Conservation (phyloP, 2,329 filamentous ascomycete species). For the Scopulariopsis brevicaulis region DNA sequence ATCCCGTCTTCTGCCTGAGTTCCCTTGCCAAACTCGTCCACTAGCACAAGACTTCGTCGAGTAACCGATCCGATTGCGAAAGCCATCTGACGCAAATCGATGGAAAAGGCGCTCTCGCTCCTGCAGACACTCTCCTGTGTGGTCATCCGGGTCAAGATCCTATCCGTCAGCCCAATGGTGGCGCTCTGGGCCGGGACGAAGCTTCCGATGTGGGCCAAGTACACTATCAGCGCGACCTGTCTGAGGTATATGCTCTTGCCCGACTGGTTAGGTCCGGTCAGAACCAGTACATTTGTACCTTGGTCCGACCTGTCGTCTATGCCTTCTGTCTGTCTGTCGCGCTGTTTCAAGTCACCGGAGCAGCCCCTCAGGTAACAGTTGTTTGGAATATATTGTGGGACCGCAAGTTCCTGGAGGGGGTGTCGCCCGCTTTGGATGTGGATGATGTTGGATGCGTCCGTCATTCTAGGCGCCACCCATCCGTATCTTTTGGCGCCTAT, state of each 20-base stretch:
- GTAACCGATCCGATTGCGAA: conserved; percentile 67
- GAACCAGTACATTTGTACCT: conserved; percentile 51
- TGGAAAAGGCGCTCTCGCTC: conserved; percentile 53
- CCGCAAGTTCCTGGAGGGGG: conserved; percentile 73
- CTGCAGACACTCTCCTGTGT: conserved; percentile 54
- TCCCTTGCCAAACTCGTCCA: conserved; percentile 80
- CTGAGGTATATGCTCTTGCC: conserved; percentile 96
- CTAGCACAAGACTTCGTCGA: conserved; percentile 65
- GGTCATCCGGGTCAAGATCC: conserved; percentile 76
- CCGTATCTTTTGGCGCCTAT: conserved; percentile 65
- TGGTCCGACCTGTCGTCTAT: conserved; percentile 21
- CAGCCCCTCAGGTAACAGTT: conserved; percentile 58
- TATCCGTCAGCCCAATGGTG: conserved; percentile 78
- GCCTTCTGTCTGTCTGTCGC: conserved; percentile 10
- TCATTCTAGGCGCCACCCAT: conserved; percentile 60
- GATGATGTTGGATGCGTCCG: conserved; percentile 51
- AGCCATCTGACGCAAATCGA: conserved; percentile 79
- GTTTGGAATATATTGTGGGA: conserved; percentile 74
- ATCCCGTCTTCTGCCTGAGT: conserved; percentile 47
- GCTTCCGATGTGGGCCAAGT: conserved; percentile 84
- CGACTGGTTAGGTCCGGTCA: conserved; percentile 93
- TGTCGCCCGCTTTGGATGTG: conserved; percentile 72
- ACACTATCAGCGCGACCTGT: conserved; percentile 82
- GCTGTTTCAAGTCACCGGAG: background rate
- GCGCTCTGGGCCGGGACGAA: conserved; percentile 76